Percentiles rank a stretch among this genome's conserved stretches.
phyloP scores from a whole-genome alignment of 345 rosid species.

The Passiflora organensis region DNA sequence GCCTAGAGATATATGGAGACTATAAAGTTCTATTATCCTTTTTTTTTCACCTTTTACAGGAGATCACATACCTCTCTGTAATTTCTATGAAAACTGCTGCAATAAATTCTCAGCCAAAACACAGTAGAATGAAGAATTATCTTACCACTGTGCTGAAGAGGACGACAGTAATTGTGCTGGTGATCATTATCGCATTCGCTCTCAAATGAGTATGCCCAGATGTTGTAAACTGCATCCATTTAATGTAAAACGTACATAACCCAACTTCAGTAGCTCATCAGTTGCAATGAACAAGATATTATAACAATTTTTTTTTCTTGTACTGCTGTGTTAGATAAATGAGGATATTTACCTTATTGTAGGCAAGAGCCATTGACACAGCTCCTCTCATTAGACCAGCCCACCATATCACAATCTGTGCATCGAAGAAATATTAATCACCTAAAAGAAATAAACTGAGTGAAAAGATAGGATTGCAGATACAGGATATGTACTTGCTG shows the following conservation, averaged over 20 bases:
- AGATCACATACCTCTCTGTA: too few species aligned
- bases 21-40: too few species aligned
- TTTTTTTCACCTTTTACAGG: too few species aligned
- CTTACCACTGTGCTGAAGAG: conserved; percentile 94
- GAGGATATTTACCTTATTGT: conserved; percentile 79
- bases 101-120: too few species aligned
- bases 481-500: conserved; percentile 55
- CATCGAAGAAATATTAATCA: not conserved
- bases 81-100: too few species aligned
- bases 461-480: conserved; percentile 1
- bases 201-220: conserved; percentile 71
- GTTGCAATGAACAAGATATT: not conserved
- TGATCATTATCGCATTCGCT: conserved; percentile 87
- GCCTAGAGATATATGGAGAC: too few species aligned
- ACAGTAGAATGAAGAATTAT: conserved; percentile 11
- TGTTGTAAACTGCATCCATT: conserved; percentile 67
- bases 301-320: too few species aligned
- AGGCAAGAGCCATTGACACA: conserved; percentile 98
- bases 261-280: not conserved
- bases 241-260: not conserved
- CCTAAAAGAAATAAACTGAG: not conserved
- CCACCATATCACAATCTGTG: conserved; percentile 92
- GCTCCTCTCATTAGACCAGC: conserved; percentile 99
- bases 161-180: conserved; percentile 90
- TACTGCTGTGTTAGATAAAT: too few species aligned